phyloP scores from a whole-genome alignment of 2,329 filamentous ascomycete genomes.

The Fusarium udum region DNA sequence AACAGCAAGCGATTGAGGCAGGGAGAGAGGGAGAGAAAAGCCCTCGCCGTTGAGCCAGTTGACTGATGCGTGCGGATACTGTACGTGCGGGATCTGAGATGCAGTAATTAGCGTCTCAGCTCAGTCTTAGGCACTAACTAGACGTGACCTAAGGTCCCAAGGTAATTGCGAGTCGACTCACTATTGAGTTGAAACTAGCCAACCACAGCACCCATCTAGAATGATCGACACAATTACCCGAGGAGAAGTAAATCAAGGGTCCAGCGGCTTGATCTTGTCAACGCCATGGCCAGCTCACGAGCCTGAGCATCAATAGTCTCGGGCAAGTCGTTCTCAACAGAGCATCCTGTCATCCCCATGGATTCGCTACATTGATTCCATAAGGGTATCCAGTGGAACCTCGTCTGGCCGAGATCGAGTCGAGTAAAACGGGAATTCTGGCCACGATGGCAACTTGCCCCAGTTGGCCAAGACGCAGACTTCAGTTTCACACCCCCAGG shows the following conservation, averaged over 20 bases:
- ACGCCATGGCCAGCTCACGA: conserved; percentile 19
- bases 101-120: conserved; percentile 4
- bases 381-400: background rate
- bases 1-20: background rate
- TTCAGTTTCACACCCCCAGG: conserved; percentile 2
- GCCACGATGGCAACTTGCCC: conserved; percentile 3
- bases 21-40: background rate
- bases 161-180: background rate
- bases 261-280: conserved; percentile 31
- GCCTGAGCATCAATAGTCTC: conserved; percentile 16
- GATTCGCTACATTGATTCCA: background rate
- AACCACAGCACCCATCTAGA: conserved; percentile 14
- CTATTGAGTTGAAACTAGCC: conserved; percentile 20
- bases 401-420: background rate
- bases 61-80: background rate
- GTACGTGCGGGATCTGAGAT: conserved; percentile 17
- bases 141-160: background rate
- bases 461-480: background rate
- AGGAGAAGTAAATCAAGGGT: conserved; percentile 31
- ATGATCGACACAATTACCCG: conserved; percentile 34
- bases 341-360: background rate
- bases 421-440: background rate
- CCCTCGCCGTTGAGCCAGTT: conserved; percentile 5
- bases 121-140: conserved; percentile 15
- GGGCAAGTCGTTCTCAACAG: conserved; percentile 6